Conservation (phyloP, 352 stramenopile genomes). For the Globisporangium paddicum region DNA sequence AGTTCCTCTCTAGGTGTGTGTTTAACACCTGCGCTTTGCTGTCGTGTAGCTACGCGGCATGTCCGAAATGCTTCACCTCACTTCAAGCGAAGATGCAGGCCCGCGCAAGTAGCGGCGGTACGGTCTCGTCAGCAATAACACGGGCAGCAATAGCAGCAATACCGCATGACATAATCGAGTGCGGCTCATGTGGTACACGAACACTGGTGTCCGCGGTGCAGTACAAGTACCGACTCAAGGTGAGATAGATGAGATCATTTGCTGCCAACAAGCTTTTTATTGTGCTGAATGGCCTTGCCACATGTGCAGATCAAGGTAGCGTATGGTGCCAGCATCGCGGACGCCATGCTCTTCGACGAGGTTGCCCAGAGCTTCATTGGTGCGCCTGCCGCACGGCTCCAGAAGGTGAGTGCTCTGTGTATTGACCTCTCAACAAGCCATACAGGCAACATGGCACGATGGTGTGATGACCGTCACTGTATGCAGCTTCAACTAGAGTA, state of each 20-base stretch:
- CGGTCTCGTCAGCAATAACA: neutral
- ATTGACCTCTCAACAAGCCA: neutral
- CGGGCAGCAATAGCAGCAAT: neutral
- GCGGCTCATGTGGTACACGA: constrained; percentile 22
- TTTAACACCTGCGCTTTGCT: neutral
- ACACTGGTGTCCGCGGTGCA: constrained; percentile 20
- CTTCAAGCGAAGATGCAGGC: constrained; percentile 24
- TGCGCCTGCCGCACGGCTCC: constrained; percentile 22
- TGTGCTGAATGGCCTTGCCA: neutral
- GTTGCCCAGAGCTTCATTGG: constrained; percentile 32
- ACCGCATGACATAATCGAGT: constrained; percentile 14
- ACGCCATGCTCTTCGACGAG: constrained; percentile 57
- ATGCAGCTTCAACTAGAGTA: constrained; percentile 29
- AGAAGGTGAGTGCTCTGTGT: constrained; percentile 3
- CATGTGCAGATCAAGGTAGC: constrained; percentile 29
- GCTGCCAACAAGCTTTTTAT: neutral
- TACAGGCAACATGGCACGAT: neutral
- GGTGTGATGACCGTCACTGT: neutral
- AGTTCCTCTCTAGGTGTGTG: too few relatives aligned
- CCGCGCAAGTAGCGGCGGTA: constrained; percentile 1
- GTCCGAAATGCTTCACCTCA: constrained; percentile 39
- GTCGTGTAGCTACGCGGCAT: constrained; percentile 38
- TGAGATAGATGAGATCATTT: constrained; percentile 4
- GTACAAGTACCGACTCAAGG: constrained; percentile 53
- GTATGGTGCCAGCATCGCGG: constrained; percentile 21